A percentile compares a stretch with the other conserved stretches of the same genome.
Conservation (phyloP, 225 moss, liverwort and hornwort genomes). For the Pseudisothecium myosuroides region DNA sequence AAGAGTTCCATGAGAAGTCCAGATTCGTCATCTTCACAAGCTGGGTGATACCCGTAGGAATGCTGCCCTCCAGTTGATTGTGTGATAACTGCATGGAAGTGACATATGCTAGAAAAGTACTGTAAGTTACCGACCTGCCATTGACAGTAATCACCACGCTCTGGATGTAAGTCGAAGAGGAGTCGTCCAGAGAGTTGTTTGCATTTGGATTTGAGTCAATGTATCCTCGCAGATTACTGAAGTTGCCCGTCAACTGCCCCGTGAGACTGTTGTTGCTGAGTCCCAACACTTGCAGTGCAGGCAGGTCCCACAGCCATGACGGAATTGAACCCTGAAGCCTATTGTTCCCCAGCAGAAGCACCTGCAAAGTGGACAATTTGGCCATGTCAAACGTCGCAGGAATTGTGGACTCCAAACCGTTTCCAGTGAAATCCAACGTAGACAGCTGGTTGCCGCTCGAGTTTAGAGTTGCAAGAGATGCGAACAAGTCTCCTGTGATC, state of each 20-base stretch:
- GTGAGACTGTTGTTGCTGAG: slow-evolving; percentile 10
- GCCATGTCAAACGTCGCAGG: slow-evolving; percentile 5
- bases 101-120: neutral
- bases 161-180: slow-evolving; percentile 7
- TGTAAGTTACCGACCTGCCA: neutral
- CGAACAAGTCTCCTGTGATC: slow-evolving; percentile 8
- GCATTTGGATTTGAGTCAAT: neutral
- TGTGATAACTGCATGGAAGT: slow-evolving; percentile 21
- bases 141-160: slow-evolving; percentile 18
- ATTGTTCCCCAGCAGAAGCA: slow-evolving; percentile 19
- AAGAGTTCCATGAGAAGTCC: slow-evolving; percentile 15
- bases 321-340: slow-evolving; percentile 15
- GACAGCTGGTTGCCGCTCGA: neutral
- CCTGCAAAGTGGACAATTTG: neutral
- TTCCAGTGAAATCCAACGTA: slow-evolving; percentile 4
- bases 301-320: slow-evolving; percentile 21
- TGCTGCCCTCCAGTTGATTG: slow-evolving; percentile 6
- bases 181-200: neutral
- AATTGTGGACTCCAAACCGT: neutral
- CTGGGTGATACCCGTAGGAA: slow-evolving; percentile 7
- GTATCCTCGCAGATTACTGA: slow-evolving; percentile 18
- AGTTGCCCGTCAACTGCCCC: slow-evolving; percentile 5
- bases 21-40: slow-evolving; percentile 10
- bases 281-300: slow-evolving; percentile 19
- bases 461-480: neutral